A percentile compares a stretch with the other conserved stretches of the same genome.
These are phyloP conservation scores for Auricularia auricula-judae DNA, from an alignment of 768 basidiomycete genomes.

Conservation along the genomic window DNA sequence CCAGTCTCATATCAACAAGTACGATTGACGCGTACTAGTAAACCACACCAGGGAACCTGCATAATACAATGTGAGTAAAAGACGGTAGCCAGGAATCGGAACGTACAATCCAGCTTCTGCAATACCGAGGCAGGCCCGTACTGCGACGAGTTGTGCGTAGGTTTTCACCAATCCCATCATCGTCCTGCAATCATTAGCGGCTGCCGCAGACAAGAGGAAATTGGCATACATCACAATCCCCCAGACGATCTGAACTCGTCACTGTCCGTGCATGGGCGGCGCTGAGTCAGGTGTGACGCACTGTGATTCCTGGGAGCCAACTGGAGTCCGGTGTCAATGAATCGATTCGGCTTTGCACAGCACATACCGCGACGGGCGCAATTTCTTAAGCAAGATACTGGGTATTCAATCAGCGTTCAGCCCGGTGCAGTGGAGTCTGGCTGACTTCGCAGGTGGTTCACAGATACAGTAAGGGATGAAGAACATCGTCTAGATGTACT, in stretches of 20 bases:
- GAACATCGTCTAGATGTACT: constrained; percentile 44
- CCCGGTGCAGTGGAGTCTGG: not conserved
- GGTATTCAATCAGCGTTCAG: not conserved
- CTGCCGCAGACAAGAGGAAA: not conserved
- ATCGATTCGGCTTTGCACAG: not conserved
- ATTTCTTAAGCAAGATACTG: constrained; percentile 44
- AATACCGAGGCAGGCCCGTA: constrained; percentile 47
- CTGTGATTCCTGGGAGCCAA: constrained; percentile 60
- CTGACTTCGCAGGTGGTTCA: constrained; percentile 62
- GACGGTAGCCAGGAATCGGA: not conserved
- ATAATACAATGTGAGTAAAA: not conserved
- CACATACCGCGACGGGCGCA: constrained; percentile 49
- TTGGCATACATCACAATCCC: constrained; percentile 45
- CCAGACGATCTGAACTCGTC: constrained; percentile 41
- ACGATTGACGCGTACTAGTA: constrained; percentile 43
- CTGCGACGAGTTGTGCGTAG: constrained; percentile 49
- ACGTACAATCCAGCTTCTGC: constrained; percentile 48
- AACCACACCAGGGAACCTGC: constrained; percentile 51
- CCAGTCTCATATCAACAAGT: no score
- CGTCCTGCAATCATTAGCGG: constrained; percentile 27
- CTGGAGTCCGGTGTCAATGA: constrained; percentile 14
- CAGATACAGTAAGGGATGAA: constrained; percentile 43
- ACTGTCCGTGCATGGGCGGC: not conserved
- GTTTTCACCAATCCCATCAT: constrained; percentile 59
- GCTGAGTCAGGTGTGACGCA: constrained; percentile 15